Evolutionary conservation across 768 basidiomycete species (phyloP), one percentile per base, ranked within the genome.

Genomic region (Galerina marginata): DNA sequence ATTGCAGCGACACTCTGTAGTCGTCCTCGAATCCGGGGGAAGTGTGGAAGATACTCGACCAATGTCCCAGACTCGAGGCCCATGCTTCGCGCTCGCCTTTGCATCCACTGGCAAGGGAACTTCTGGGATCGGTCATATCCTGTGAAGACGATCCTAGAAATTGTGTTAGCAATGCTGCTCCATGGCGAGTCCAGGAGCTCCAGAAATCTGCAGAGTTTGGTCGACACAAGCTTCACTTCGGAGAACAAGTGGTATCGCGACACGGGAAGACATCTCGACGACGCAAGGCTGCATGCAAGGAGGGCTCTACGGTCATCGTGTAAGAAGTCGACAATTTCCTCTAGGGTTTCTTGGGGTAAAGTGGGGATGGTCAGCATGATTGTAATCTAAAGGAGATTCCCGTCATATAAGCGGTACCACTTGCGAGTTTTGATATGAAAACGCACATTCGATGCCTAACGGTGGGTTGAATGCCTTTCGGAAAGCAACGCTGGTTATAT

Each of bases 321-420:
- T 42, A 76, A 69, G 37, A 71, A 63, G 53, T 70, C 69, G 16
- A 77, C 54, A 53, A 77, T 73, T 16, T 61, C 61, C 60, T 75
- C 71, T 37, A 74, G 58, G 7, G 64, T 75, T 69, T 78, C 76
- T 43, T 71, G 66, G 12, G 81, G 80, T 14, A 81, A 56, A 12
- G 47, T 33, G 12, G 43, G 44, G 36, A 26, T 25, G 55, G 26
- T 54, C 25, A 44, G 36, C 25, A 45, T 40, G 6, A n/a, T 37
- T 15, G 11, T 36, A 15, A 9, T 7, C 33, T 26, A 23, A 33
- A 45, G 14, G 29, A 14, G 44, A 45, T 26, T 26, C 39, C 15
- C n/a, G 50, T n/a, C 50, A 37, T 20, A 20, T 53, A 12, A 23
- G 26, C 11, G 23, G 20, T 36, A 9, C 37, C 25, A 51, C 39